Evolutionary conservation across 305 asterid species (phyloP).

Genomic region (Fraxinus sp.): DNA sequence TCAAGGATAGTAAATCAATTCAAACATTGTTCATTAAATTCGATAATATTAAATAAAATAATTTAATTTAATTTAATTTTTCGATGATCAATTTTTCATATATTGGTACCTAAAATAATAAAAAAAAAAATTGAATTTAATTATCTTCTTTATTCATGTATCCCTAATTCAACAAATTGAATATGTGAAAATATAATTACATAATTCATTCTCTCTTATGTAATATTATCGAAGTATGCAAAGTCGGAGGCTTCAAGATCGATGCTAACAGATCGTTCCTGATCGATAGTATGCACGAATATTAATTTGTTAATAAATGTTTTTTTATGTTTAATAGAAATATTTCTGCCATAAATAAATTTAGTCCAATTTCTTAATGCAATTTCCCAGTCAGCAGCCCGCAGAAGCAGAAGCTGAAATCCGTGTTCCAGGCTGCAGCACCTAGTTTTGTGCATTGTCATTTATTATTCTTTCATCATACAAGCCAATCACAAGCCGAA

Average conservation of each 20-base stretch:
- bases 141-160: too few species aligned
- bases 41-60: background rate
- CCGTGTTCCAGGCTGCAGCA: slow-evolving; percentile 23
- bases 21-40: background rate
- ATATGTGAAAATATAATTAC: background rate
- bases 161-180: background rate
- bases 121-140: too few species aligned
- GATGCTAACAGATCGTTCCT: background rate
- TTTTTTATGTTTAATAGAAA: background rate
- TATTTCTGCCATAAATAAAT: slow-evolving; percentile 4
- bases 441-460: slow-evolving; percentile 28
- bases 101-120: background rate
- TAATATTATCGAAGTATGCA: background rate
- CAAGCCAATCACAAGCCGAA: background rate
- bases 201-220: background rate
- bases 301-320: too few species aligned
- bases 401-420: slow-evolving; percentile 20
- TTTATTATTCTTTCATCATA: background rate
- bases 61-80: too few species aligned
- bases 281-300: too few species aligned
- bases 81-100: background rate
- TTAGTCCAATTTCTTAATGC: background rate
- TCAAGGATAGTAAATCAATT: background rate
- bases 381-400: slow-evolving; percentile 23
- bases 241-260: background rate